phyloP scores from a whole-genome alignment of 331 rosid genomes.

The Rhamnella rubrinervis region DNA sequence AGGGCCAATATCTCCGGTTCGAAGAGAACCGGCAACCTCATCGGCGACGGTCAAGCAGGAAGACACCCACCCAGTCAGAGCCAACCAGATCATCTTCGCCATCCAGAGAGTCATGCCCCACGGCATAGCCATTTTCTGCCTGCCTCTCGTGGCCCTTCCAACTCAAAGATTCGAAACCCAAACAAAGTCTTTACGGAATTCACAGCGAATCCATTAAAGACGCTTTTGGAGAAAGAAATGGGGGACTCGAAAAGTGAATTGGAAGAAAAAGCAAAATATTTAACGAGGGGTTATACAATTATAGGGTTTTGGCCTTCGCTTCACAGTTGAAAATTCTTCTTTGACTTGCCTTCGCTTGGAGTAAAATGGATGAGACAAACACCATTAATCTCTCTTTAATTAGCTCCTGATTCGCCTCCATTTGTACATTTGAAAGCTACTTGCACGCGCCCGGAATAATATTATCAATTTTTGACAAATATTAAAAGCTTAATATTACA shows the following conservation, averaged over 20 bases:
- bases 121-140: constrained; percentile 49
- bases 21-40: constrained; percentile 64
- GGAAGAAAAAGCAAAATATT: neutral
- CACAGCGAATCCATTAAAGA: neutral
- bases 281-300: neutral
- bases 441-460: too few species aligned
- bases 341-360: neutral
- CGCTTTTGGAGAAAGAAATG: neutral
- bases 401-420: too few species aligned
- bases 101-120: constrained; percentile 47
- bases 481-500: too few species aligned
- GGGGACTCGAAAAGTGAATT: neutral
- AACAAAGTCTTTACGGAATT: neutral
- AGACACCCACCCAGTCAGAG: constrained; percentile 57
- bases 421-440: too few species aligned
- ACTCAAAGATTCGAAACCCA: neutral
- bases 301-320: neutral
- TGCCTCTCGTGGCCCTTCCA: neutral
- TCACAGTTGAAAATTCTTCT: neutral
- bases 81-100: constrained; percentile 58
- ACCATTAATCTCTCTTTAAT: too few species aligned
- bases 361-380: too few species aligned
- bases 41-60: constrained; percentile 70
- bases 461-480: too few species aligned
- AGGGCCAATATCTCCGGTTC: constrained; percentile 62